phyloP scores from a whole-genome alignment of 2,329 filamentous ascomycete genomes.

The Fusarium aywerte region DNA sequence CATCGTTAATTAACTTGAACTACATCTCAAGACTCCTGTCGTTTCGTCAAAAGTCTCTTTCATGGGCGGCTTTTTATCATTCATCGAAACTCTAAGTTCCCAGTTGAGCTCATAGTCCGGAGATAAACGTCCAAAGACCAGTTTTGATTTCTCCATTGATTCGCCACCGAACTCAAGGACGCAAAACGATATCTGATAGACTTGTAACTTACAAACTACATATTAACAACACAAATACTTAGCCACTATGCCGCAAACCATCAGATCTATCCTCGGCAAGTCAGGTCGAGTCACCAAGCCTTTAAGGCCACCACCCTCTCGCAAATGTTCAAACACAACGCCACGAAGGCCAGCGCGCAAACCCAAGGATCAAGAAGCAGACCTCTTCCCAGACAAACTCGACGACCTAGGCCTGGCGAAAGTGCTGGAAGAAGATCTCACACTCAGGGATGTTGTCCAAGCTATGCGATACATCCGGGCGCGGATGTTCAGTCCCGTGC shows the following conservation, averaged over 20 bases:
- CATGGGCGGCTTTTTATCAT: not conserved
- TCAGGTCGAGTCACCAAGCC: constrained; percentile 52
- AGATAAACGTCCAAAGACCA: not conserved
- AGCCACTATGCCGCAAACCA: constrained; percentile 46
- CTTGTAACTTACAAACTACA: not conserved
- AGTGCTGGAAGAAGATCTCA: constrained; percentile 65
- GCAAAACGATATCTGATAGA: not conserved
- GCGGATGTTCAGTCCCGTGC: constrained; percentile 73
- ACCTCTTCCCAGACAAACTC: constrained; percentile 59
- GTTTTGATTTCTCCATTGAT: constrained; percentile 20
- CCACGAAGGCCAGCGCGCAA: constrained; percentile 43
- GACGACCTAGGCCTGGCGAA: constrained; percentile 69
- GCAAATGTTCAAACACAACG: constrained; percentile 37
- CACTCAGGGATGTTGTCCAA: constrained; percentile 70
- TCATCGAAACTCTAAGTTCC: not conserved
- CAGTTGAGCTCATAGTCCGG: not conserved
- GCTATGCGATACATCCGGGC: constrained; percentile 70
- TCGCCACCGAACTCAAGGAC: constrained; percentile 33
- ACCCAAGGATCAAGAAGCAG: constrained; percentile 41
- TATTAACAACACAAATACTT: not conserved
- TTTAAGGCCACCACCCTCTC: constrained; percentile 24
- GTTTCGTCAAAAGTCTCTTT: not conserved
- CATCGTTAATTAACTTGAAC: constrained; percentile 7
- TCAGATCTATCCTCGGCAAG: constrained; percentile 54
- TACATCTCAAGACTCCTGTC: not conserved